These are phyloP conservation scores for Vitis amurensis DNA, from an alignment of 164 flowering plant species.

Conservation along the genomic window DNA sequence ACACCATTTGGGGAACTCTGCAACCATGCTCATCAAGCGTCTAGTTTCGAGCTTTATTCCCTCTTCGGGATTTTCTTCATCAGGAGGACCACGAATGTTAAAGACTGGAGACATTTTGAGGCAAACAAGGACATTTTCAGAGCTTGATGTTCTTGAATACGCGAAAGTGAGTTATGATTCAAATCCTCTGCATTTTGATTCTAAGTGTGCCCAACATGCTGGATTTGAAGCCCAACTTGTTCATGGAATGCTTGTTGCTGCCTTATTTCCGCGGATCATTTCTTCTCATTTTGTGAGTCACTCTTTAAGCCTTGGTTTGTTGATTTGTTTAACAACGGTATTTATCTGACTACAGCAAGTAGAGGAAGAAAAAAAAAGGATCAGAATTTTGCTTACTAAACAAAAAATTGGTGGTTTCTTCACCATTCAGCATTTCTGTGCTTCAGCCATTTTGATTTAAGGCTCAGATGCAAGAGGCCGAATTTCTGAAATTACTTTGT, in stretches of 20 bases:
- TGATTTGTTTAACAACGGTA: neutral
- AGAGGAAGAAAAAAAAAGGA: neutral
- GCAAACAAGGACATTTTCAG: constrained; percentile 43
- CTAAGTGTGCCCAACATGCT: constrained; percentile 44
- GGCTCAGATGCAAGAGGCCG: neutral
- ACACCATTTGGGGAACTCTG: neutral
- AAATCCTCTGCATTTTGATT: constrained; percentile 74
- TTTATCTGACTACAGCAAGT: neutral
- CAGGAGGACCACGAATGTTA: constrained; percentile 29
- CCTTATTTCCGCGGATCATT: constrained; percentile 72
- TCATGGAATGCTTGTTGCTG: constrained; percentile 88
- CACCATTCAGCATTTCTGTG: neutral
- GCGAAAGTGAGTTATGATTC: constrained; percentile 58
- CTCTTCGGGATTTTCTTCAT: constrained; percentile 30
- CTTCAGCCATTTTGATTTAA: neutral
- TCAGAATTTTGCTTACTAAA: neutral
- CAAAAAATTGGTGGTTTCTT: too few species aligned
- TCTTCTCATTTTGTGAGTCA: constrained; percentile 72
- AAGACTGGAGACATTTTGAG: constrained; percentile 57
- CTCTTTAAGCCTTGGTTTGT: neutral
- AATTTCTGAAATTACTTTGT: neutral
- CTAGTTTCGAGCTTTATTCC: constrained; percentile 10
- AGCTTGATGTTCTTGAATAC: constrained; percentile 52
- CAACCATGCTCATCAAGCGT: constrained; percentile 21
- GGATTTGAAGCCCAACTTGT: constrained; percentile 68